A percentile compares a stretch with the other conserved stretches of the same genome.
Conservation (phyloP, 108 stramenopile species). For the Epithemia pelagica region DNA sequence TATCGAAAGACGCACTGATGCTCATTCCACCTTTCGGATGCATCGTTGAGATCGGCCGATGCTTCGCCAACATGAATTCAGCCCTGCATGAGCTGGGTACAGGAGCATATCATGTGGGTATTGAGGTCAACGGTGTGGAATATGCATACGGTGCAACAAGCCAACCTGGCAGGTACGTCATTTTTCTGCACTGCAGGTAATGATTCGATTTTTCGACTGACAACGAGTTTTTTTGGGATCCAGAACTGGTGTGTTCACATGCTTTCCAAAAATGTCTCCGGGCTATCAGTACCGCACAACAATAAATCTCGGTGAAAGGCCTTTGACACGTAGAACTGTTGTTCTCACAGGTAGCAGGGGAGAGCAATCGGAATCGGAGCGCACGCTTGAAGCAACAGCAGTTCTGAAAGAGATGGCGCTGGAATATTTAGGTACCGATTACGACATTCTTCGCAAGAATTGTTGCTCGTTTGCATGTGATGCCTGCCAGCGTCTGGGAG, state of each 20-base stretch:
- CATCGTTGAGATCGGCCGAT: constrained; percentile 62
- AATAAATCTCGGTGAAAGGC: constrained; percentile 59
- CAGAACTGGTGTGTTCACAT: constrained; percentile 78
- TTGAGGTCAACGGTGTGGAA: constrained; percentile 77
- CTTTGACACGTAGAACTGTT: constrained; percentile 28
- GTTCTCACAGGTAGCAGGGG: constrained; percentile 6
- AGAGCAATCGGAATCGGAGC: neutral
- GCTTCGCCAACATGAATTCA: constrained; percentile 63
- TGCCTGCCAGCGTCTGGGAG: constrained; percentile 63
- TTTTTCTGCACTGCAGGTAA: neutral
- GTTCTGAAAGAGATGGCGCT: constrained; percentile 55
- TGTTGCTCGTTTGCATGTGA: constrained; percentile 80
- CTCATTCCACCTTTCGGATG: constrained; percentile 55
- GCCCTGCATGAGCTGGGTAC: constrained; percentile 65
- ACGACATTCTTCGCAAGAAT: constrained; percentile 75
- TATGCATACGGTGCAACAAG: constrained; percentile 71
- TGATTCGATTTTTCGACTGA: neutral
- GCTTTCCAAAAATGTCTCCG: constrained; percentile 58
- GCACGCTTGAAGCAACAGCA: neutral
- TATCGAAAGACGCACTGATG: constrained; percentile 49
- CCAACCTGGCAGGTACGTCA: constrained; percentile 38
- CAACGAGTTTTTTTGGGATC: neutral
- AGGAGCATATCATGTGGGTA: constrained; percentile 76
- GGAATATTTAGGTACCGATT: constrained; percentile 71
- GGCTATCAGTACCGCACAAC: constrained; percentile 70